Percentiles rank a stretch among this genome's conserved stretches.
phyloP scores from a whole-genome alignment of 225 moss, liverwort and hornwort genomes.

The Antitrichia curtipendula region DNA sequence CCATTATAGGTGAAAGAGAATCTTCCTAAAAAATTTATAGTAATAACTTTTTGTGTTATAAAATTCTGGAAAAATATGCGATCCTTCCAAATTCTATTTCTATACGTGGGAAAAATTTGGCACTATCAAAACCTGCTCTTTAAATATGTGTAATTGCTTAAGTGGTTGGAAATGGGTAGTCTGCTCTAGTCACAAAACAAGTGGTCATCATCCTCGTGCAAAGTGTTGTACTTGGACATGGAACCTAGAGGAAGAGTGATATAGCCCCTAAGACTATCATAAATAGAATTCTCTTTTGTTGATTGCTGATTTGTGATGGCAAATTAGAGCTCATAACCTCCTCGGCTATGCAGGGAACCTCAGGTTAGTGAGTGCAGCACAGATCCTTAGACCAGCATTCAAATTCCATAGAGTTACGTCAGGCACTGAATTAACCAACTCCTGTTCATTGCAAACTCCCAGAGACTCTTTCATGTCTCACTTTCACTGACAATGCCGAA shows the following conservation, averaged over 20 bases:
- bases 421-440: background rate
- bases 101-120: no score
- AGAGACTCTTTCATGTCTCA: background rate
- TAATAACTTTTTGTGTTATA: no score
- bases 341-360: background rate
- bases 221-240: background rate
- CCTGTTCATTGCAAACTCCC: background rate
- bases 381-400: background rate
- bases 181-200: no score
- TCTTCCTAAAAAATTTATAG: no score
- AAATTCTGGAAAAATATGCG: no score
- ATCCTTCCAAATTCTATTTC: no score
- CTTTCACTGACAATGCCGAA: background rate
- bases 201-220: no score
- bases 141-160: no score
- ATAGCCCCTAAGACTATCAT: fast-evolving
- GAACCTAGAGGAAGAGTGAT: background rate
- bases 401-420: background rate
- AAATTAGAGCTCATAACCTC: background rate
- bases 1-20: no score
- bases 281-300: no score
- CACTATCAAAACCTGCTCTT: no score
- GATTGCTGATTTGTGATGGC: background rate
- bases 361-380: background rate
- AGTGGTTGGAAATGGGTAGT: no score